Evolutionary conservation across 768 basidiomycete genomes (phyloP).

Genomic region (Boletus rufocinnamomeus): DNA sequence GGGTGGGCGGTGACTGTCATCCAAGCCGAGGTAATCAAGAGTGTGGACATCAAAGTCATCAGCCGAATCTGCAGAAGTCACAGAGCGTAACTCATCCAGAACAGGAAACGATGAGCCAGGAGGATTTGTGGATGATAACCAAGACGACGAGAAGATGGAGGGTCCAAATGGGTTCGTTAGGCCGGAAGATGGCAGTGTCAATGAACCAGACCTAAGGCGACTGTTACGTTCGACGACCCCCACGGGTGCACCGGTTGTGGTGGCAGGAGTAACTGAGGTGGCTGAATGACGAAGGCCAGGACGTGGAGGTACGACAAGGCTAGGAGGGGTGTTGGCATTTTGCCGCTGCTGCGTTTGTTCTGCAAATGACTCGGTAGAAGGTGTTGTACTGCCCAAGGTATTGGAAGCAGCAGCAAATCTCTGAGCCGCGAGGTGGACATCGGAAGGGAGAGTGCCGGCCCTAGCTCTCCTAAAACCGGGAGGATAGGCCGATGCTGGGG

Average conservation of each 20-base stretch:
- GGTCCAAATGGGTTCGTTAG: conserved; percentile 84
- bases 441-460: conserved; percentile 97
- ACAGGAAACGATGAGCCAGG: conserved; percentile 59
- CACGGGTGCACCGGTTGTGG: conserved; percentile 41
- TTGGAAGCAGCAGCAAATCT: conserved; percentile 71
- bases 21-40: conserved; percentile 94
- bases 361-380: conserved; percentile 52
- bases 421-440: conserved; percentile 85
- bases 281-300: conserved; percentile 78
- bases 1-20: conserved; percentile 71
- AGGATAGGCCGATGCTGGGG: conserved; percentile 77
- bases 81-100: conserved; percentile 81
- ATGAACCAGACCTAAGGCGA: conserved; percentile 88
- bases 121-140: conserved; percentile 69
- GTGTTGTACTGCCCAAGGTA: conserved; percentile 50
- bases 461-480: conserved; percentile 91
- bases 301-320: conserved; percentile 51
- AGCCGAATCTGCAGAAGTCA: conserved; percentile 73
- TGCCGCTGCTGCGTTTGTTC: conserved; percentile 45
- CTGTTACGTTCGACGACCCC: conserved; percentile 63
- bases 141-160: conserved; percentile 87
- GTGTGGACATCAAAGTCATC: conserved; percentile 94
- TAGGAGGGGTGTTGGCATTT: conserved; percentile 40
- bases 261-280: conserved; percentile 57
- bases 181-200: conserved; percentile 80